Conservation (phyloP, 2,329 filamentous ascomycete genomes). For the Neonectria ditissima region DNA sequence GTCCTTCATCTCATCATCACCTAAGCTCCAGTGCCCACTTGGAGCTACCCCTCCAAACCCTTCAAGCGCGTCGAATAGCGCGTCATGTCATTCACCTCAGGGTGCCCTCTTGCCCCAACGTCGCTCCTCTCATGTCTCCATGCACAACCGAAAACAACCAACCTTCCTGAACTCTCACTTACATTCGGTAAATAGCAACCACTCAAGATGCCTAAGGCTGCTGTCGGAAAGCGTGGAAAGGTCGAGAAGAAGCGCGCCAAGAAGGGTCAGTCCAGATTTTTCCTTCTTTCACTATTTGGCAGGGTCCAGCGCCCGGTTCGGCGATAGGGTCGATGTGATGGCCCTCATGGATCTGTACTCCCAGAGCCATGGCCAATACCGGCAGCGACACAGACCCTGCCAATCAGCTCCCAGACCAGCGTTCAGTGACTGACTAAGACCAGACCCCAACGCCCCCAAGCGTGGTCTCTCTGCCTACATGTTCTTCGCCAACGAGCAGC, state of each 20-base stretch:
- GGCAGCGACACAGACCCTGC: not conserved
- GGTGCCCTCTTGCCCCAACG: not conserved
- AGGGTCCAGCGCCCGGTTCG: not conserved
- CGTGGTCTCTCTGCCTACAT: slow-evolving; percentile 99
- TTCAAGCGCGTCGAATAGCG: slow-evolving; percentile 17
- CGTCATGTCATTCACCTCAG: not conserved
- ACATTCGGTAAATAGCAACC: slow-evolving; percentile 47
- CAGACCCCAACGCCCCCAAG: slow-evolving; percentile 98
- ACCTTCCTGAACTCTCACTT: slow-evolving; percentile 6
- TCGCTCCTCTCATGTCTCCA: not conserved
- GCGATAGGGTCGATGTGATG: not conserved
- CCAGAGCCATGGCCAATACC: not conserved
- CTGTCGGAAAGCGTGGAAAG: slow-evolving; percentile 65
- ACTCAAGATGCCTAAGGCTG: slow-evolving; percentile 70
- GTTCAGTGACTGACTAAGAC: slow-evolving; percentile 4
- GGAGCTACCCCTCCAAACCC: slow-evolving; percentile 41
- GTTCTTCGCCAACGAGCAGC: slow-evolving; percentile 99
- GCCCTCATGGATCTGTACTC: not conserved
- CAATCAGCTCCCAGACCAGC: not conserved
- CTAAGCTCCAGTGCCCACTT: slow-evolving; percentile 32
- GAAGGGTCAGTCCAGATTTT: slow-evolving; percentile 64
- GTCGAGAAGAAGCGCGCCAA: slow-evolving; percentile 67
- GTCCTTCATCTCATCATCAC: slow-evolving; percentile 22
- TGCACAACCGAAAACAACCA: not conserved
- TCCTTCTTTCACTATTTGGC: not conserved